Percentiles rank a stretch among this genome's conserved stretches.
phyloP scores from a whole-genome alignment of 2,329 filamentous ascomycete species.

The Exophiala sp. region DNA sequence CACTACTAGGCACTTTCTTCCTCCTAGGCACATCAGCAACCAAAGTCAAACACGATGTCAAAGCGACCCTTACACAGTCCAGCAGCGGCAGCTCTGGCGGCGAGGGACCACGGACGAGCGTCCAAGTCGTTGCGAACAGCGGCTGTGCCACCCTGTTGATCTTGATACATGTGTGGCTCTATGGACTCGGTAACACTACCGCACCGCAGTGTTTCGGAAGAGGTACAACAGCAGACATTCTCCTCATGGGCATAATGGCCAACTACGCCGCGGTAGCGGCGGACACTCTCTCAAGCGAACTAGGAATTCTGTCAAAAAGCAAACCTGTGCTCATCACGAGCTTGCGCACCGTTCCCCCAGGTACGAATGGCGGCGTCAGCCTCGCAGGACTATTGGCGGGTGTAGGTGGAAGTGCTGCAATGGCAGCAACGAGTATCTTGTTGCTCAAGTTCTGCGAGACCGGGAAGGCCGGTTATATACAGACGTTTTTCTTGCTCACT shows the following conservation, averaged over 20 bases:
- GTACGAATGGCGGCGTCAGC: conserved; percentile 92
- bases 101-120: conserved; percentile 76
- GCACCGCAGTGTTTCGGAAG: conserved; percentile 5
- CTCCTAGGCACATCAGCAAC: conserved; percentile 78
- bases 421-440: conserved; percentile 65
- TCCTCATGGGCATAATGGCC: conserved; percentile 64
- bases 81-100: conserved; percentile 67
- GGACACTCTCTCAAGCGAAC: conserved; percentile 92
- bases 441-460: conserved; percentile 54
- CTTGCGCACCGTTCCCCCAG: conserved; percentile 73
- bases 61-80: conserved; percentile 74
- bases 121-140: conserved; percentile 91
- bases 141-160: conserved; percentile 67
- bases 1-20: conserved; percentile 79
- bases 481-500: conserved; percentile 54
- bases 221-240: conserved; percentile 44
- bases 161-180: conserved; percentile 31
- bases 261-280: conserved; percentile 91
- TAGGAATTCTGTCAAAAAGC: conserved; percentile 78
- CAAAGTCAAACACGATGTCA: conserved; percentile 84
- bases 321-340: conserved; percentile 84
- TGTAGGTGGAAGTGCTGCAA: conserved; percentile 64
- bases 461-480: conserved; percentile 36
- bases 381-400: conserved; percentile 70
- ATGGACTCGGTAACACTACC: not conserved